phyloP scores from a whole-genome alignment of 345 rosid genomes.

The Melaleuca alternifolia region DNA sequence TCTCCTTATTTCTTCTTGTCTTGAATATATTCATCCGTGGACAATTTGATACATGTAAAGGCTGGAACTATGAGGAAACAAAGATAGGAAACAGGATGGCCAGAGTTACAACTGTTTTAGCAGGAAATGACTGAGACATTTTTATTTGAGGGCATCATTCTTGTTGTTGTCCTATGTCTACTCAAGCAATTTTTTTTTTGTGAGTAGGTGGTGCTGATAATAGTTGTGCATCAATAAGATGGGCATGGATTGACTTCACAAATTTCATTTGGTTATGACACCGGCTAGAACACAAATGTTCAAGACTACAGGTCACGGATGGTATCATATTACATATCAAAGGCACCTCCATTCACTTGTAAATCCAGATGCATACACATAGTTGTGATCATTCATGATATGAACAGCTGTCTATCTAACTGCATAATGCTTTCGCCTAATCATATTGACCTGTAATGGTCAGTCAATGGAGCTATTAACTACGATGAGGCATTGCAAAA shows the following conservation, averaged over 20 bases:
- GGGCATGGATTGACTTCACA: not conserved
- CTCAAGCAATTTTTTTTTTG: not conserved
- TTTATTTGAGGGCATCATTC: not conserved
- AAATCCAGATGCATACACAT: not conserved
- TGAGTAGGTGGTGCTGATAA: not conserved
- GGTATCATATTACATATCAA: not conserved
- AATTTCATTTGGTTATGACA: not conserved
- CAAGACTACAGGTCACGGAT: not conserved
- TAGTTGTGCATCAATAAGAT: not conserved
- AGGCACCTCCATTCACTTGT: not conserved
- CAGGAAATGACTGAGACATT: not conserved
- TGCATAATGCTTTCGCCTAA: not conserved
- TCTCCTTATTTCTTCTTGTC: not conserved
- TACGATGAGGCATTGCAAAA: not conserved
- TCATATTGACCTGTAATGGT: not conserved
- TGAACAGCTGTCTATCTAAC: not conserved
- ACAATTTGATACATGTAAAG: not conserved
- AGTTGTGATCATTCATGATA: not conserved
- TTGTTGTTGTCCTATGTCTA: not conserved
- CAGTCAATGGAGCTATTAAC: not conserved
- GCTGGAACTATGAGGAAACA: not conserved
- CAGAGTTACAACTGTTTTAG: not conserved
- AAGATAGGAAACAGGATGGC: not conserved
- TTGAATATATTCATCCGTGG: not conserved
- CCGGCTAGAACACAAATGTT: not conserved